Conservation (phyloP, 2,329 filamentous ascomycete species). For the Beauveria rudraprayagi region DNA sequence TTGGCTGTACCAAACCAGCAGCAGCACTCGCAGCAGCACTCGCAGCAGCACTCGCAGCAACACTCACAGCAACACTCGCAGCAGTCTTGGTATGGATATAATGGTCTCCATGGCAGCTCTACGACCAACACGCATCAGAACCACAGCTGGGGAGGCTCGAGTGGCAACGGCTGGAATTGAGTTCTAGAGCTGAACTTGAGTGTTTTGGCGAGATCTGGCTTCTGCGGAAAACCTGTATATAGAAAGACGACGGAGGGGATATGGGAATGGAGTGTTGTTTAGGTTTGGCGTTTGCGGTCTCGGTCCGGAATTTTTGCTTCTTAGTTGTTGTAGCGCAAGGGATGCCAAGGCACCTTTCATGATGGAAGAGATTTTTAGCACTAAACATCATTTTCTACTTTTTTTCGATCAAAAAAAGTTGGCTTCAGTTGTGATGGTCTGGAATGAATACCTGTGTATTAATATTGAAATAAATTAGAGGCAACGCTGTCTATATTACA, state of each 20-base stretch:
- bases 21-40: neutral
- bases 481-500: conserved; percentile 1
- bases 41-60: neutral
- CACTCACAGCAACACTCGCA: neutral
- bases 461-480: neutral
- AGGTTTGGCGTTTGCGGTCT: neutral
- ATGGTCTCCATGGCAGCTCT: neutral
- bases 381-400: neutral
- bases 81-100: conserved; percentile 1
- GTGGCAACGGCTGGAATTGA: neutral
- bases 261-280: neutral
- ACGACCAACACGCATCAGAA: neutral
- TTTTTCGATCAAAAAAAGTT: neutral
- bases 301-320: neutral
- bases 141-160: neutral
- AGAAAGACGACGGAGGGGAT: neutral
- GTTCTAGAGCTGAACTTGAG: neutral
- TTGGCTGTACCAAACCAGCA: neutral
- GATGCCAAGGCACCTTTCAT: neutral
- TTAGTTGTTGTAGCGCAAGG: neutral
- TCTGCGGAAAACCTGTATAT: neutral
- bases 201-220: neutral
- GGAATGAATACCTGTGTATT: neutral
- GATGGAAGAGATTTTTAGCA: neutral
- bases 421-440: neutral